Percentiles rank a stretch among this genome's conserved stretches.
Conservation (phyloP, 2,329 filamentous ascomycete genomes). For the Claviceps pazoutovae region DNA sequence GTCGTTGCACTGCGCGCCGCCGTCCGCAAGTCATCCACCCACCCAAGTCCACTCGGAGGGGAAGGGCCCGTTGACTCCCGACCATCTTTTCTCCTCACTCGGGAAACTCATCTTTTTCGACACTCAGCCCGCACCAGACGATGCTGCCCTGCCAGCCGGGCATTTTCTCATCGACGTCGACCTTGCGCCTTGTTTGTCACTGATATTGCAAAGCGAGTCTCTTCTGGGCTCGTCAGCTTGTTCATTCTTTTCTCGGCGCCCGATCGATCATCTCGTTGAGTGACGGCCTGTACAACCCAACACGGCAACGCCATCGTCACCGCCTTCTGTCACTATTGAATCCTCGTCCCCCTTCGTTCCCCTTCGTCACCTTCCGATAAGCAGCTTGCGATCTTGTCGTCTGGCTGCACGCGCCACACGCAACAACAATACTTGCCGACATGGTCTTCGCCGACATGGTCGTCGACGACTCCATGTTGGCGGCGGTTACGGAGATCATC, state of each 20-base stretch:
- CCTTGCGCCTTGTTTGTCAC: not conserved
- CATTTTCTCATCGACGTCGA: not conserved
- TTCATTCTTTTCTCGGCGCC: slow-evolving; percentile 1
- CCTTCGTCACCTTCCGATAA: not conserved
- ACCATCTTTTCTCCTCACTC: not conserved
- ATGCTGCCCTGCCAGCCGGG: slow-evolving; percentile 2
- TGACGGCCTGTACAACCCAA: not conserved
- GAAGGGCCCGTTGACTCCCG: not conserved
- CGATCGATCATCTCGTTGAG: not conserved
- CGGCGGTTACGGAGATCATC: slow-evolving; percentile 39
- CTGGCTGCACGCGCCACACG: not conserved
- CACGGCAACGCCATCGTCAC: slow-evolving; percentile 2
- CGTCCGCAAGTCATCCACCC: not conserved
- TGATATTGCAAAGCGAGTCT: not conserved
- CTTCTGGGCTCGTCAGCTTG: not conserved
- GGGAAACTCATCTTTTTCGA: not conserved
- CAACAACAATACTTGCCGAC: slow-evolving; percentile 11
- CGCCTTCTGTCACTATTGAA: not conserved
- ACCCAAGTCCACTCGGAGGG: not conserved
- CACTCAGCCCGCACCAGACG: not conserved
- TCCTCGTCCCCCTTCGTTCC: not conserved
- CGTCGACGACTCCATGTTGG: slow-evolving; percentile 39
- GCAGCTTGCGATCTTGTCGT: not conserved
- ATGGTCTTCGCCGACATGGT: slow-evolving; percentile 30
- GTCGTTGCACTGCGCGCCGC: not conserved